Evolutionary conservation across 2,329 filamentous ascomycete species (phyloP).

Genomic region (Alternaria sp.): DNA sequence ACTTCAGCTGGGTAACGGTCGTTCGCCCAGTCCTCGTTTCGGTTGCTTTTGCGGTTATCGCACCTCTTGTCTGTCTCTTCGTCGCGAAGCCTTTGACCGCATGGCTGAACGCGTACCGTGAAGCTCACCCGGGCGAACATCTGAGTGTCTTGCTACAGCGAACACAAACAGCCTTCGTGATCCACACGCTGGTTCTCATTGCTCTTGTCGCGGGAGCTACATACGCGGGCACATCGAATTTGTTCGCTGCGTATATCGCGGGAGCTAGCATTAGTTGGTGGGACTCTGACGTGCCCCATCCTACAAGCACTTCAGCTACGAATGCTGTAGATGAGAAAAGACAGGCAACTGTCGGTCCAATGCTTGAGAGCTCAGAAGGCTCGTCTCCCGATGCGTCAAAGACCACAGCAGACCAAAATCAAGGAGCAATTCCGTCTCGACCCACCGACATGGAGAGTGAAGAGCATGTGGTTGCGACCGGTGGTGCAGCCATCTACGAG

Average conservation of each 20-base stretch:
- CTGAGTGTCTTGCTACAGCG: constrained; percentile 34
- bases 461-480: constrained; percentile 7
- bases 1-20: constrained; percentile 52
- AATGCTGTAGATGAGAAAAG: neutral
- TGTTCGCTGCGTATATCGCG: constrained; percentile 67
- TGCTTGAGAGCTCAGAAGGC: neutral
- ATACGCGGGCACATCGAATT: constrained; percentile 67
- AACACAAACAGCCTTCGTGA: constrained; percentile 49
- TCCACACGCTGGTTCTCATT: constrained; percentile 60
- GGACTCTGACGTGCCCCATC: constrained; percentile 52
- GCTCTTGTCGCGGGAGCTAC: constrained; percentile 58
- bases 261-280: constrained; percentile 67
- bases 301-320: neutral
- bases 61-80: constrained; percentile 57
- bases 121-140: constrained; percentile 17
- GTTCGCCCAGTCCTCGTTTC: constrained; percentile 61
- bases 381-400: neutral
- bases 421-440: neutral
- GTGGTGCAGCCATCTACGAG: constrained; percentile 50
- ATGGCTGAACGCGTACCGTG: constrained; percentile 42
- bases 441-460: neutral
- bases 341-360: neutral
- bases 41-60: constrained; percentile 57
- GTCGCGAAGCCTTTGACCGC: constrained; percentile 53
- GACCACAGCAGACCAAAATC: neutral